These are phyloP conservation scores for Isatis tinctoria DNA, from an alignment of 345 rosid genomes.

Conservation along the genomic window DNA sequence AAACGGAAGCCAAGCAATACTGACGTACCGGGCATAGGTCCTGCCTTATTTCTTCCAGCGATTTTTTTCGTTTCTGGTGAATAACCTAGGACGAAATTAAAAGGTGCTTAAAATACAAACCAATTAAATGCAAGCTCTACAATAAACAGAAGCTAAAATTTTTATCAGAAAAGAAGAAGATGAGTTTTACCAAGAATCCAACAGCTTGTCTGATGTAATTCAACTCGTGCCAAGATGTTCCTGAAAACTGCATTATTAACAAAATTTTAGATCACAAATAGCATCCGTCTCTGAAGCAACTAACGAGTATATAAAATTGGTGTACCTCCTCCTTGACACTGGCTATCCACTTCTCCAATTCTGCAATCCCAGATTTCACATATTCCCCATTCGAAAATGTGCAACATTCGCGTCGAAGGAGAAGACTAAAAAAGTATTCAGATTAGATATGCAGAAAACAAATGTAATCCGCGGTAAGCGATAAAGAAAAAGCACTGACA, in stretches of 20 bases:
- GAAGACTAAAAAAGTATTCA: conserved; percentile 54
- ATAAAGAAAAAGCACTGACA: background rate
- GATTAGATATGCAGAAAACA: conserved; percentile 3
- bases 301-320: background rate
- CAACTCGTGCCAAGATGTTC: conserved; percentile 98
- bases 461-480: background rate
- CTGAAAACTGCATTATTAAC: conserved; percentile 65
- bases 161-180: conserved; percentile 13
- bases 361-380: conserved; percentile 93
- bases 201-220: conserved; percentile 97
- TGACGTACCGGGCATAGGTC: conserved; percentile 86
- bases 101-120: background rate
- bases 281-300: conserved; percentile 13
- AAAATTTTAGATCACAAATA: conserved; percentile 29
- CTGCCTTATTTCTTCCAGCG: conserved; percentile 80
- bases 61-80: conserved; percentile 94
- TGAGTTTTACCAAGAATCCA: conserved; percentile 76
- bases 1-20: conserved; percentile 6
- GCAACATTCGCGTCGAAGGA: conserved; percentile 95
- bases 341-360: conserved; percentile 93
- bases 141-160: background rate
- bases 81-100: conserved; percentile 56
- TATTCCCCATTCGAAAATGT: conserved; percentile 98
- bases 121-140: background rate
- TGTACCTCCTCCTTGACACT: conserved; percentile 79